phyloP scores from a whole-genome alignment of 768 basidiomycete genomes.

The Kwoniella europaea region DNA sequence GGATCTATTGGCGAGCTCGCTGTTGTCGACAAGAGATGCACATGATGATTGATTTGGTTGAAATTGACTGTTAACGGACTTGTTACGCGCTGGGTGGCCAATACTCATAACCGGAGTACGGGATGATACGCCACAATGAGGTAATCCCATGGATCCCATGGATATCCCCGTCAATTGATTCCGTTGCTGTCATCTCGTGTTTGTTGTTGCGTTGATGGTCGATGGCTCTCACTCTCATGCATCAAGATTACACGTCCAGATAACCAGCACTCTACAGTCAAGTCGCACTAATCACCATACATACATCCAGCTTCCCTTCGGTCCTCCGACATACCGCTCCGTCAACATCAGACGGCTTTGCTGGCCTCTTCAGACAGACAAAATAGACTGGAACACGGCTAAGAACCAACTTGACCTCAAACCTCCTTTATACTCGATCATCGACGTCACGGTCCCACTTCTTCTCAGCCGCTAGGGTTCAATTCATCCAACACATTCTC shows the following conservation, averaged over 20 bases:
- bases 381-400: neutral
- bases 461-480: neutral
- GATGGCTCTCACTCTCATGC: no score
- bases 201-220: neutral
- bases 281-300: no score
- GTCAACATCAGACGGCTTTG: no score
- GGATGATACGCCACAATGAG: conserved; percentile 6
- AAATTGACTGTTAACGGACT: neutral
- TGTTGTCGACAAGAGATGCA: neutral
- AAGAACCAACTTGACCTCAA: conserved; percentile 1
- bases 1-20: neutral
- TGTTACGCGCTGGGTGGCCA: neutral
- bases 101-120: neutral
- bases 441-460: conserved; percentile 3
- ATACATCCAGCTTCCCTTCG: no score
- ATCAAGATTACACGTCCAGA: no score
- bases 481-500: neutral
- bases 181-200: conserved; percentile 4
- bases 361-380: no score
- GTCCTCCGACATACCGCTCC: no score
- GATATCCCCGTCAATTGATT: conserved; percentile 26
- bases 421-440: conserved; percentile 18
- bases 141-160: conserved; percentile 16
- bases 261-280: no score
- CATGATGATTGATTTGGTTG: neutral